These are phyloP conservation scores for Pistacia atlantica DNA, from an alignment of 345 rosid species.

Conservation along the genomic window DNA sequence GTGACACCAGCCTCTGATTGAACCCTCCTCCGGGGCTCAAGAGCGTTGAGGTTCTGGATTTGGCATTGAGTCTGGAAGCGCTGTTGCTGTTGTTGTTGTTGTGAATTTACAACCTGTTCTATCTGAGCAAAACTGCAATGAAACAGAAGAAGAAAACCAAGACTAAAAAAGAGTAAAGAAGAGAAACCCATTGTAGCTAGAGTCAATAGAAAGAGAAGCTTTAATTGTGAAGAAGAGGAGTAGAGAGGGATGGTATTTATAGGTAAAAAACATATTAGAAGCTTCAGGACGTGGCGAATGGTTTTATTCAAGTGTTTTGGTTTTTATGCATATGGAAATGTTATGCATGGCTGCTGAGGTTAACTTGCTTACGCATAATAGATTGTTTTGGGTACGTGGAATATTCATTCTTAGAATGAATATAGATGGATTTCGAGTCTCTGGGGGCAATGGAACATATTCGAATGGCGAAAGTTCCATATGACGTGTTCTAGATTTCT, in stretches of 20 bases:
- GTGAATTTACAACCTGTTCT: not conserved
- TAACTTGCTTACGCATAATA: not conserved
- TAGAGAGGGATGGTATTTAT: slow-evolving; percentile 7
- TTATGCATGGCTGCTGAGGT: not conserved
- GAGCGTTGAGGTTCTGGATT: slow-evolving; percentile 32
- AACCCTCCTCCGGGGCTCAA: slow-evolving; percentile 31
- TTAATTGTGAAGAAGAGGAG: not conserved
- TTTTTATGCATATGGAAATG: slow-evolving; percentile 7
- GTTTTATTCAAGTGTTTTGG: not conserved
- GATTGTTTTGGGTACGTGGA: not conserved
- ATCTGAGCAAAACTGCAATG: slow-evolving; percentile 8
- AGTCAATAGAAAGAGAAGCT: no score
- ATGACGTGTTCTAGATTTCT: not conserved
- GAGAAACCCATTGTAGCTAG: not conserved
- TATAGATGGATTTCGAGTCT: not conserved
- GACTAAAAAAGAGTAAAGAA: slow-evolving; percentile 6
- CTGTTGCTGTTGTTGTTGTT: slow-evolving; percentile 16
- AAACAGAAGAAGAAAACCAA: slow-evolving; percentile 14
- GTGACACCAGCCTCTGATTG: slow-evolving; percentile 43
- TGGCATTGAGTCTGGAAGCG: slow-evolving; percentile 33
- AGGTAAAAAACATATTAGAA: not conserved
- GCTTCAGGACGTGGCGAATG: slow-evolving; percentile 2
- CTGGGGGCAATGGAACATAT: no score
- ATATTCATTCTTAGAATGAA: not conserved
- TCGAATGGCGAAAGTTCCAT: no score